Base-by-base conservation (phyloP, 306 rosid species). In the Aeschynomene evenia region DNA sequence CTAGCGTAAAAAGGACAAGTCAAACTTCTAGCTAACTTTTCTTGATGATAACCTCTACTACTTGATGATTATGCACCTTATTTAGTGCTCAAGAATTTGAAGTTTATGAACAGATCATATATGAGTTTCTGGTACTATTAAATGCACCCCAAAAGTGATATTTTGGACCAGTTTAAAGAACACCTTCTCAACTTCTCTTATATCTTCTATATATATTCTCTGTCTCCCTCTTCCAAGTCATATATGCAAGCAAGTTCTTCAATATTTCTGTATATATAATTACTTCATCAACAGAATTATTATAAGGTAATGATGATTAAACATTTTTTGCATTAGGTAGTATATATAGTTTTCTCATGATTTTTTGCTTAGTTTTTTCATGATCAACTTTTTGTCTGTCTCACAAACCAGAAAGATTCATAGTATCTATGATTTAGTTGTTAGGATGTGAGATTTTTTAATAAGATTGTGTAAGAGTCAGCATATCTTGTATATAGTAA, bases 21-120 rank as follows among this genome's bases (percentile, higher is more conserved):
- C 88, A 85, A 81, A 83, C 74, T 79, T n/a, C 36, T 49, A 64
- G 69, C 73, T 68, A 70, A 61, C 70, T 36, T 84, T 64, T 75
- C 34, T 34, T 28, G 37, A 51, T 70, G 65, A 76, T 67, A 71
- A 74, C 77, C 81, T 66, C 71, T 80, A 51, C 76, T 61, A 71
- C 68, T 82, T 79, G 80, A 71, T 77, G 76, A 57, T 76, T 75
- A 77, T 79, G 62, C 78, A 31, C 79, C 82, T 68, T 45, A 51
- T 78, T 80, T 73, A 59, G 34, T 68, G 82, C 81, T 43, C 80
- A 45, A 13, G 40, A 68, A 55, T 74, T 63, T 77, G 52, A n/a
- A n/a, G n/a, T n/a, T n/a, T n/a, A n/a, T n/a, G n/a, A 49, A 79
- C 36, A 50, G 12, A 58, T n/a, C n/a, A n/a, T n/a, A n/a, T n/a